phyloP scores from a whole-genome alignment of 2,329 filamentous ascomycete species.

The Clathrospora elynae region DNA sequence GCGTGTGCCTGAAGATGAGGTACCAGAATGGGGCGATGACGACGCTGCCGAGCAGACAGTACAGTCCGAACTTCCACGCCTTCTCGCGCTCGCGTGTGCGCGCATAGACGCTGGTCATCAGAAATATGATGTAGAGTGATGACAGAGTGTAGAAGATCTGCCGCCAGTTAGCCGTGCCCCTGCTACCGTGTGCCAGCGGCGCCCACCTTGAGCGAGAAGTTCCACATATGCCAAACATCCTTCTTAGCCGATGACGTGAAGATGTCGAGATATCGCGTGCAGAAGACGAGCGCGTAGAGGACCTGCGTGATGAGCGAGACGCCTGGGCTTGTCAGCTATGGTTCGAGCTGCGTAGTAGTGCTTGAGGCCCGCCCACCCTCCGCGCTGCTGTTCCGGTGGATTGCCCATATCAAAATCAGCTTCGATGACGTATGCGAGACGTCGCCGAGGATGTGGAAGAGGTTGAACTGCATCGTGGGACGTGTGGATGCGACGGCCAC shows the following conservation, averaged over 20 bases:
- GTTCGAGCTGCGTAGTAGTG: not conserved
- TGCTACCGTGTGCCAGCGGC: not conserved
- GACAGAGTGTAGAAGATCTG: conserved; percentile 80
- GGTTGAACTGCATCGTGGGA: conserved; percentile 46
- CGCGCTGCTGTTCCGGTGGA: conserved; percentile 84
- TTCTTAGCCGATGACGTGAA: conserved; percentile 57
- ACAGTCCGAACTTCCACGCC: conserved; percentile 87
- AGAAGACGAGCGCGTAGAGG: conserved; percentile 85
- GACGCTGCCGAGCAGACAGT: conserved; percentile 68
- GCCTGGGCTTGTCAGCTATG: conserved; percentile 54
- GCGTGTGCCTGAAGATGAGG: conserved; percentile 65
- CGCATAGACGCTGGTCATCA: conserved; percentile 87
- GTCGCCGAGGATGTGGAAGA: conserved; percentile 81
- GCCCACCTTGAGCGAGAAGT: conserved; percentile 72
- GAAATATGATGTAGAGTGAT: conserved; percentile 81
- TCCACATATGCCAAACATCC: conserved; percentile 52
- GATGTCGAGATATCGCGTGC: conserved; percentile 84
- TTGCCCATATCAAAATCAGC: conserved; percentile 86
- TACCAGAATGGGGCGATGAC: conserved; percentile 73
- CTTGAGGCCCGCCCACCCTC: conserved; percentile 63
- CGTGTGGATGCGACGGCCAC: conserved; percentile 23
- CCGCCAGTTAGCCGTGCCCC: conserved; percentile 17
- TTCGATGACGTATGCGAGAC: conserved; percentile 85
- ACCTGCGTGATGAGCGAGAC: conserved; percentile 90
- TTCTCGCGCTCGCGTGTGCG: conserved; percentile 88